phyloP scores from a whole-genome alignment of 495 filamentous ascomycete species.

The Talaromyces adpressus region DNA sequence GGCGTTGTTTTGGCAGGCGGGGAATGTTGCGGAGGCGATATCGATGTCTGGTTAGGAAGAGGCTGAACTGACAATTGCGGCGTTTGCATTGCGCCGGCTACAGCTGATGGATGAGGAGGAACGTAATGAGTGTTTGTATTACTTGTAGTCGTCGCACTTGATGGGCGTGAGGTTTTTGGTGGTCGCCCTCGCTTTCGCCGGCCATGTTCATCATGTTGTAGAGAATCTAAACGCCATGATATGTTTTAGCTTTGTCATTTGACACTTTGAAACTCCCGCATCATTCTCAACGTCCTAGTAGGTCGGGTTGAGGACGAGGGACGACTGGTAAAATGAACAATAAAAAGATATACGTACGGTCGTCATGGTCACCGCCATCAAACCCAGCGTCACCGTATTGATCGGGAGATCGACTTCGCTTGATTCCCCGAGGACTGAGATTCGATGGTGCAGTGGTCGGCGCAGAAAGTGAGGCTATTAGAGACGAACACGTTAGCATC shows the following conservation, averaged over 20 bases:
- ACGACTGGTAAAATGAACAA: not conserved
- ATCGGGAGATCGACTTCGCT: conserved; percentile 91
- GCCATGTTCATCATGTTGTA: conserved; percentile 55
- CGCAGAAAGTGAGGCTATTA: conserved; percentile 38
- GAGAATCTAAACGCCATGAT: not conserved
- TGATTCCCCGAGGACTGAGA: conserved; percentile 67
- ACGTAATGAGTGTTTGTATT: conserved; percentile 16
- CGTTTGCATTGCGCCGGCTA: conserved; percentile 57
- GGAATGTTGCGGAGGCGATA: conserved; percentile 64
- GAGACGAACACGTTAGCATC: conserved; percentile 25
- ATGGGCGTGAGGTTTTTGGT: conserved; percentile 57
- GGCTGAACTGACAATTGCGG: conserved; percentile 69
- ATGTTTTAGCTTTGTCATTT: not conserved
- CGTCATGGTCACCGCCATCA: conserved; percentile 61
- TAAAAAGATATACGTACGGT: conserved; percentile 58
- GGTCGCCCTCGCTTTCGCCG: conserved; percentile 83
- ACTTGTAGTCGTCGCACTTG: conserved; percentile 16
- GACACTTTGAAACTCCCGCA: not conserved
- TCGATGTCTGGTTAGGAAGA: conserved; percentile 48
- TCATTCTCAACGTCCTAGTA: not conserved
- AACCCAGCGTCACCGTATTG: conserved; percentile 53
- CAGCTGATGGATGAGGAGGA: conserved; percentile 38
- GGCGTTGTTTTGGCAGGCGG: conserved; percentile 77
- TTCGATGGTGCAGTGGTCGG: conserved; percentile 38
- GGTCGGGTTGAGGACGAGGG: not conserved